Evolutionary conservation across 805 yeast genomes (phyloP).

Genomic region (Alloascoidea africana): DNA sequence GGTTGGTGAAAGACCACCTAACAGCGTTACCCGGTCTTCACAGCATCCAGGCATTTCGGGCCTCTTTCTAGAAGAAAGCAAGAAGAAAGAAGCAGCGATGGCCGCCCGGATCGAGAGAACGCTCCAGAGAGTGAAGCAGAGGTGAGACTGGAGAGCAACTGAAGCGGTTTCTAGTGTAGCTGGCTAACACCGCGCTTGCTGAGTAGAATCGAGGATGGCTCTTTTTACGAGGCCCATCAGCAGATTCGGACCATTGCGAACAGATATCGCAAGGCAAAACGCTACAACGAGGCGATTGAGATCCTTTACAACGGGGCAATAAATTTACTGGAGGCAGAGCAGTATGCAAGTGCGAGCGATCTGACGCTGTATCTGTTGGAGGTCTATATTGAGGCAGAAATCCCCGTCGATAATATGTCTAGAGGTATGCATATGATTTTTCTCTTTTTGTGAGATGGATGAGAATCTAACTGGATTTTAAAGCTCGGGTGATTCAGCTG

Average conservation of each 20-base stretch:
- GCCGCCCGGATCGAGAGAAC: not conserved
- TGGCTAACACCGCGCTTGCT: too few species aligned
- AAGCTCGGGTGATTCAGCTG: constrained; percentile 26
- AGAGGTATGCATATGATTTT: constrained; percentile 32
- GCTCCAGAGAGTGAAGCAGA: too few species aligned
- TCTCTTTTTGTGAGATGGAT: too few species aligned
- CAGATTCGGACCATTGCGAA: constrained; percentile 82
- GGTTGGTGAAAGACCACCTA: too few species aligned
- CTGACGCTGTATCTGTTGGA: constrained; percentile 58
- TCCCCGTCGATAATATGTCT: constrained; percentile 25
- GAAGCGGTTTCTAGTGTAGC: too few species aligned
- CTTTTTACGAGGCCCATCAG: constrained; percentile 92
- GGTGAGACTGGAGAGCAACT: too few species aligned
- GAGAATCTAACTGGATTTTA: not conserved
- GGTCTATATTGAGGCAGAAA: constrained; percentile 38
- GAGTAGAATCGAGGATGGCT: constrained; percentile 53
- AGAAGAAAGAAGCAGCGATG: too few species aligned
- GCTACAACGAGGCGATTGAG: constrained; percentile 58
- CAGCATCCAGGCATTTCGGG: too few species aligned
- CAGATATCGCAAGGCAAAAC: constrained; percentile 57
- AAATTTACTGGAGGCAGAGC: constrained; percentile 50
- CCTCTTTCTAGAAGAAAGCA: too few species aligned
- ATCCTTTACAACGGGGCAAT: constrained; percentile 58
- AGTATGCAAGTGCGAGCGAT: constrained; percentile 74
- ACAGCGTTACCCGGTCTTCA: too few species aligned